Evolutionary conservation across 208 protist genomes (phyloP), one percentile per base, ranked within the genome.

Genomic region (Acanthamoeba castellanii): DNA sequence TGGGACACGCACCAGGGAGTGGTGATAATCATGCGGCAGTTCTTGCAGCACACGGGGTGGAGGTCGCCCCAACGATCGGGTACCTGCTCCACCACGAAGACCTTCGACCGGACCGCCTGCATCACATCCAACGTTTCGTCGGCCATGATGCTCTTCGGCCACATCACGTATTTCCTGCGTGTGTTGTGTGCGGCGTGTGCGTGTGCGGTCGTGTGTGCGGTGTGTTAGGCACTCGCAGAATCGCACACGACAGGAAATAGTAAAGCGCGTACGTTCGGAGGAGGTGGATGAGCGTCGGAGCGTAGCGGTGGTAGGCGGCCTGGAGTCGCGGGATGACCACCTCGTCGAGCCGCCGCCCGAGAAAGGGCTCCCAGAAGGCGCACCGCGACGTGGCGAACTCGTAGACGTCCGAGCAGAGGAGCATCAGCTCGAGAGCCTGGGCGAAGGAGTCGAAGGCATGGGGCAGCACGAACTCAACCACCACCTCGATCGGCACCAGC

Each of bases 351-450:
- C 76, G 76, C 0, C 76, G 76, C 76, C 76, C 57, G 42, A 84
- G 76, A 14, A 84, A 84, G 25, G 76, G 42, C 45, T 84, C 76
- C 76, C 76, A 84, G 76, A 84, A 84, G 42, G 42, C 42, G n/a
- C 76, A 34, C 0, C 20, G 37, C 20, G 76, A 20, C 0, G 42
- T 84, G 14, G 76, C 76, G 32, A 25, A 22, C 42, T 57, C 0
- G 76, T 84, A 3, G 14, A 6, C 32, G 45, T 3, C 42, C 42
- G 4, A 4, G 9, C 76, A 84, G 7, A 84, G 42, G 42, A 84
- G 76, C 42, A 84, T 84, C 0, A 84, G 22, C 22, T 55, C 45
- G 22, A 84, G 76, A 0, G 76, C 76, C 76, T 84, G 42, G 5
- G 25, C 25, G 3, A 52, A 57, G 34, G 32, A 34, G 76, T 84